Percentiles rank a stretch among this genome's conserved stretches.
phyloP scores from a whole-genome alignment of 257 asterid genomes.

The Solanum lycopersicoides region DNA sequence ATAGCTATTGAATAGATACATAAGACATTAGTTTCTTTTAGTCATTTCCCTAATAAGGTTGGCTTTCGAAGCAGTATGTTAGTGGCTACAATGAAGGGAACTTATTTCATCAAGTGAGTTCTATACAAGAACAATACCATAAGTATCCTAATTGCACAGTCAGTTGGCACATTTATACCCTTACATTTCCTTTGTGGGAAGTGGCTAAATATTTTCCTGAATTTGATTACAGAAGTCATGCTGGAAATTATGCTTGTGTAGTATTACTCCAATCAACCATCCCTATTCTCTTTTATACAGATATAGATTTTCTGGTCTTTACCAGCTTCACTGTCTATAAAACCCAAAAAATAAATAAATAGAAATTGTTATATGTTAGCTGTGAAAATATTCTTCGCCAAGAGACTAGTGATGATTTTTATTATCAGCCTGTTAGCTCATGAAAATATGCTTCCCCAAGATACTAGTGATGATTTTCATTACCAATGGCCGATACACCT shows the following conservation, averaged over 20 bases:
- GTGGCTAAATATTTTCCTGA: background rate
- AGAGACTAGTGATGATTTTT: background rate
- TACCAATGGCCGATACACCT: background rate
- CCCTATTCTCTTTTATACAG: background rate
- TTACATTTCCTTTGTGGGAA: background rate
- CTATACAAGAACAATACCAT: background rate
- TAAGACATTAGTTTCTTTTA: background rate
- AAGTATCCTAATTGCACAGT: background rate
- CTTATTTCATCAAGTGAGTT: background rate
- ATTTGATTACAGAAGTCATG: background rate
- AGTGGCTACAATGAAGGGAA: background rate
- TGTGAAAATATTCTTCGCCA: background rate
- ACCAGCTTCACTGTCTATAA: background rate
- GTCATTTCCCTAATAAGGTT: background rate
- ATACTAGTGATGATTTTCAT: background rate
- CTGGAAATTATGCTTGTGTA: background rate
- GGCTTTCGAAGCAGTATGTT: background rate
- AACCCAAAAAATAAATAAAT: background rate
- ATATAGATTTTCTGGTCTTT: background rate
- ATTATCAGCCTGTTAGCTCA: background rate
- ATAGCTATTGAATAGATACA: background rate
- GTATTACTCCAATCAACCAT: background rate
- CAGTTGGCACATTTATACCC: background rate
- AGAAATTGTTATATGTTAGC: background rate
- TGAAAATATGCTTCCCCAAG: background rate